Evolutionary conservation across 805 yeast species (phyloP), one percentile per base, ranked within the genome.

Genomic region (Saccharomycopsis javanensis): DNA sequence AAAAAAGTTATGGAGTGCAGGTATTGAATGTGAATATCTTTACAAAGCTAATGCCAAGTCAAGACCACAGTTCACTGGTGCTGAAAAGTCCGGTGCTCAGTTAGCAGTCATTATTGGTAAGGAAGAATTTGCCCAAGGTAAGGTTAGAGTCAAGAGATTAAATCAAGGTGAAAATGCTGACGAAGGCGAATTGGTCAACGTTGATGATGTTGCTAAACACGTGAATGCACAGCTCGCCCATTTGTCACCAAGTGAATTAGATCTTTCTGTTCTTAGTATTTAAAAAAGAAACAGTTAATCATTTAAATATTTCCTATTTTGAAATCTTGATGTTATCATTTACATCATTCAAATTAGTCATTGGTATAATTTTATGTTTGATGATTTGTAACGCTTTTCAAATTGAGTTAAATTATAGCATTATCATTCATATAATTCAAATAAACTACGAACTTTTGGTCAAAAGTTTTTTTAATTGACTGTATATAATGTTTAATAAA

Each of bases 51-150:
- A 94, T 75, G 96, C 95, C 57, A 94, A 94, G 71, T 86, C 90
- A 58, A 85, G 96, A 70, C 94, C 92, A 71, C 99, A 94, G 74
- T 94, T 94, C 63, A 98, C 92, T 65, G 96, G 97, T 54, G 98
- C 99, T 48, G 99, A 94, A 66, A 91, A 88, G 72, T 75, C 89
- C 1, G 98, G 97, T 25, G 88, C 96, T 65, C 85, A 90, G 59
- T 65, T 90, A 50, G 96, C 94, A 11, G 96, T 94, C 50, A 94
- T 94, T 63, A 76, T 94, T 57, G 99, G 99, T 65, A 95, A 92
- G 70, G 97, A 94, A 70, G 99, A 94, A 72, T 90, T 73, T 66
- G 80, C 82, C 18, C 82, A 80, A 62, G 96, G 96, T 20, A 79
- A 85, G 60, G 76, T 91, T 59, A 84, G 96, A 75, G 84, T 94